These are phyloP conservation scores for Hypocrella siamensis DNA, from an alignment of 2,329 filamentous ascomycete species.

Conservation along the genomic window DNA sequence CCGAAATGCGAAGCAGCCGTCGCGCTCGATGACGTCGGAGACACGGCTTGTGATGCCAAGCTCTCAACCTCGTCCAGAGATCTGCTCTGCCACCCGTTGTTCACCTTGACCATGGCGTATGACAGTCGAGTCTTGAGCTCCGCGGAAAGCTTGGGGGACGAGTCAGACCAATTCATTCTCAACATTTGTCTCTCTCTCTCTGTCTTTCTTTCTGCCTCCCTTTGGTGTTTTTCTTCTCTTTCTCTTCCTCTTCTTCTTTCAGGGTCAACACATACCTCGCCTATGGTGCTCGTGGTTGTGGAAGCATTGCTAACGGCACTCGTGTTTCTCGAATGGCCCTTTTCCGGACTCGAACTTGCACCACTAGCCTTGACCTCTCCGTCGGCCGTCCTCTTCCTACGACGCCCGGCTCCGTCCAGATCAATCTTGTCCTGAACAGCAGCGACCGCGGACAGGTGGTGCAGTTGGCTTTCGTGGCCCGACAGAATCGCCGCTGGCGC, in stretches of 20 bases:
- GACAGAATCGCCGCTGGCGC: constrained; percentile 11
- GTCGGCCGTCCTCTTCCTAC: constrained; percentile 62
- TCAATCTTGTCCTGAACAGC: constrained; percentile 34
- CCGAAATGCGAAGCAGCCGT: constrained; percentile 37
- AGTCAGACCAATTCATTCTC: constrained; percentile 6
- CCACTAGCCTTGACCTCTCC: constrained; percentile 49
- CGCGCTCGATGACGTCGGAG: constrained; percentile 45
- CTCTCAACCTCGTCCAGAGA: constrained; percentile 65
- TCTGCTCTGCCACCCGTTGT: constrained; percentile 73
- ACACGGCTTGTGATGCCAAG: constrained; percentile 52
- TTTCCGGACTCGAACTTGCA: constrained; percentile 28
- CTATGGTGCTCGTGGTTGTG: constrained; percentile 51
- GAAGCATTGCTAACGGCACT: constrained; percentile 49
- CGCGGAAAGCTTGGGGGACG: constrained; percentile 49
- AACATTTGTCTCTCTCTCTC: too few species aligned
- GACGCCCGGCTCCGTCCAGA: constrained; percentile 17
- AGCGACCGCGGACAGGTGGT: constrained; percentile 42
- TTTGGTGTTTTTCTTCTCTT: too few species aligned
- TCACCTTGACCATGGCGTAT: constrained; percentile 89
- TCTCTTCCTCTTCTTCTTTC: too few species aligned
- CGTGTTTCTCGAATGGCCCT: constrained; percentile 53
- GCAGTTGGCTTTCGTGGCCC: constrained; percentile 40
- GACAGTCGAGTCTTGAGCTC: constrained; percentile 73
- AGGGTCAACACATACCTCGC: constrained; percentile 45
- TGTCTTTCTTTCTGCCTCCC: too few species aligned